phyloP scores from a whole-genome alignment of 257 asterid species.

The Nicotiana sylvestris region DNA sequence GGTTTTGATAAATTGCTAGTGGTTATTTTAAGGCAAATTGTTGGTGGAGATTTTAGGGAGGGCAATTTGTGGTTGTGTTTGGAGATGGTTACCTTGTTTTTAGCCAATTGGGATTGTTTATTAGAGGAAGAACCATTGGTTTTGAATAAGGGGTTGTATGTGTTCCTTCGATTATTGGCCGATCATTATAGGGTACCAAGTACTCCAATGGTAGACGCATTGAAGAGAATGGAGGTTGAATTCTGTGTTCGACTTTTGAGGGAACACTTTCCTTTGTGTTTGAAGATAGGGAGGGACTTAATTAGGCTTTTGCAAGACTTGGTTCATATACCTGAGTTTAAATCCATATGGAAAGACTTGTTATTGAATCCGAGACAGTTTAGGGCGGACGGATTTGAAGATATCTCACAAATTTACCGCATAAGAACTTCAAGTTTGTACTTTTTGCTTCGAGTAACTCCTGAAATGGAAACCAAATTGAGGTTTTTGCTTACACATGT shows the following conservation, averaged over 20 bases:
- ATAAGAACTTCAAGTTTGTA: slow-evolving; percentile 52
- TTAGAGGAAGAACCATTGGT: slow-evolving; percentile 56
- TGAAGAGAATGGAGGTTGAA: slow-evolving; percentile 54
- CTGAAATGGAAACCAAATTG: slow-evolving; percentile 82
- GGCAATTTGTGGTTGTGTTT: slow-evolving; percentile 70
- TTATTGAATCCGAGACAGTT: slow-evolving; percentile 45
- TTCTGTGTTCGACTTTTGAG: slow-evolving; percentile 59
- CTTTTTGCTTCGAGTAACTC: slow-evolving; percentile 67
- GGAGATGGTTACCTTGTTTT: slow-evolving; percentile 55
- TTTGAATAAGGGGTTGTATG: slow-evolving; percentile 32
- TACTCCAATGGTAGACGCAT: slow-evolving; percentile 36
- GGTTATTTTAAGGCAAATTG: slow-evolving; percentile 70
- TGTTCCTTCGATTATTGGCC: slow-evolving; percentile 47
- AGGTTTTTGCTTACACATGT: slow-evolving; percentile 69
- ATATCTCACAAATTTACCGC: slow-evolving; percentile 48
- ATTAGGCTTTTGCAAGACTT: slow-evolving; percentile 79
- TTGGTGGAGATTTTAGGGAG: slow-evolving; percentile 64
- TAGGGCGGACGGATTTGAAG: slow-evolving; percentile 37
- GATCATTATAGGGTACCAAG: slow-evolving; percentile 53
- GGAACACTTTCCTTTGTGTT: slow-evolving; percentile 54
- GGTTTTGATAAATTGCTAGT: slow-evolving; percentile 66
- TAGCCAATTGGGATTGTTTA: slow-evolving; percentile 48
- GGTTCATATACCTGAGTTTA: slow-evolving; percentile 64
- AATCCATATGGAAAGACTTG: slow-evolving; percentile 68
- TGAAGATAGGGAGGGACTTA: slow-evolving; percentile 78